phyloP scores from a whole-genome alignment of 2,329 filamentous ascomycete species.

The Fusarium bulbicola region DNA sequence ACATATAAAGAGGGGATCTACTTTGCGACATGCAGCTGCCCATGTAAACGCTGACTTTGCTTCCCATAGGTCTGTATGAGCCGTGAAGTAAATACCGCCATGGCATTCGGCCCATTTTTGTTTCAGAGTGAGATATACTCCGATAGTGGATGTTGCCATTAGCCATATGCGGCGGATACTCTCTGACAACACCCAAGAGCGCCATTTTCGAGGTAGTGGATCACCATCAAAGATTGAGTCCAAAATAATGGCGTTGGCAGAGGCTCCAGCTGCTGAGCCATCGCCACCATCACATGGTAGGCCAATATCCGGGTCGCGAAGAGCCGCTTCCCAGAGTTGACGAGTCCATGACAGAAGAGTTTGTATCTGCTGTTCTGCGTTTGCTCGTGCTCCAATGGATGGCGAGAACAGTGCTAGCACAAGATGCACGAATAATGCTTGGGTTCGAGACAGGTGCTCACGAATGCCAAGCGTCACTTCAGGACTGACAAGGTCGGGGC shows the following conservation, averaged over 20 bases:
- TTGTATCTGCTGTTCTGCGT: background rate
- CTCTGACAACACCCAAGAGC: constrained; percentile 9
- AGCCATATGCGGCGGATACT: constrained; percentile 12
- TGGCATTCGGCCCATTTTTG: constrained; percentile 18
- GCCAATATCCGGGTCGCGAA: background rate
- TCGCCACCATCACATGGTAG: background rate
- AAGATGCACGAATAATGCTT: background rate
- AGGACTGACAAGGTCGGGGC: accelerated
- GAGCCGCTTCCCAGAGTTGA: constrained; percentile 5
- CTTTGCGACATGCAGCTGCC: background rate
- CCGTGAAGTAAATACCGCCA: background rate
- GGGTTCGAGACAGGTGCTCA: constrained; percentile 2
- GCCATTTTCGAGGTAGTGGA: background rate
- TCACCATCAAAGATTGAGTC: constrained; percentile 8
- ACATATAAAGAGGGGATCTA: background rate
- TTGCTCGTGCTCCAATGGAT: background rate
- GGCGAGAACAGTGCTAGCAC: background rate
- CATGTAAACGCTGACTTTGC: too few species aligned
- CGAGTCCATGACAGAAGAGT: background rate
- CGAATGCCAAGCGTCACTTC: background rate
- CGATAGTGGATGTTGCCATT: constrained; percentile 1
- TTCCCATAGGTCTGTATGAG: background rate
- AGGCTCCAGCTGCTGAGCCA: background rate
- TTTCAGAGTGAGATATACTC: background rate
- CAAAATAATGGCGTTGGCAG: background rate